phyloP scores from a whole-genome alignment of 148 eudicot species.

The Talinum fruticosum region DNA sequence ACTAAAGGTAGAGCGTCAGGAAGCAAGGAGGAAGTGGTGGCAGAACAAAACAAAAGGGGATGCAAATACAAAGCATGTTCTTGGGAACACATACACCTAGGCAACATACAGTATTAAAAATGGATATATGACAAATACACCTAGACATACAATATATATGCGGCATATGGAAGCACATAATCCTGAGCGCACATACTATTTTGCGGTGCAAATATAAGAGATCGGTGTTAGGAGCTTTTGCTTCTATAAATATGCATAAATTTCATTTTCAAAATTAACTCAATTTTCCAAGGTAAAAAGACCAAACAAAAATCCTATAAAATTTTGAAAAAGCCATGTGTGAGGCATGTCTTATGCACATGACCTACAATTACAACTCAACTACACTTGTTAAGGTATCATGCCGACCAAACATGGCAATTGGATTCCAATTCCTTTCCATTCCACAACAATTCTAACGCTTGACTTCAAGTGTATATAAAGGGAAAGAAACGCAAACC shows the following conservation, averaged over 20 bases:
- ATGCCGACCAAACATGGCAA: not conserved
- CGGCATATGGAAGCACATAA: no score
- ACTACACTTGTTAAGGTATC: not conserved
- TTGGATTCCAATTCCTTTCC: not conserved
- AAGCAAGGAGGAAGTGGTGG: no score
- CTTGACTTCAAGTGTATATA: not conserved
- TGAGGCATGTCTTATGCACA: not conserved
- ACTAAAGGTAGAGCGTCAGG: not conserved
- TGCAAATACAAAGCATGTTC: no score
- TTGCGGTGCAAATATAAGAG: no score
- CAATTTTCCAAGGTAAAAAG: not conserved
- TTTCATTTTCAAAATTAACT: not conserved
- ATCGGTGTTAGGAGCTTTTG: not conserved
- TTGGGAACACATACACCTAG: no score
- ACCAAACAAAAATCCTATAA: not conserved
- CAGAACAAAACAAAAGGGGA: no score
- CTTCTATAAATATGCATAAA: not conserved
- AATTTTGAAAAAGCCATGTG: not conserved
- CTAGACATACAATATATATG: no score
- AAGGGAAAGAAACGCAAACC: conserved; percentile 46
- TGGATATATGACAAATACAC: no score
- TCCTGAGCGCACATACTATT: no score
- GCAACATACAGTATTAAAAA: no score
- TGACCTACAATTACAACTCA: not conserved
- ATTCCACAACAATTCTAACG: not conserved